Evolutionary conservation across 1,284 basidiomycete species (phyloP), one percentile per base, ranked within the genome.

Genomic region (Caloboletus firmus): DNA sequence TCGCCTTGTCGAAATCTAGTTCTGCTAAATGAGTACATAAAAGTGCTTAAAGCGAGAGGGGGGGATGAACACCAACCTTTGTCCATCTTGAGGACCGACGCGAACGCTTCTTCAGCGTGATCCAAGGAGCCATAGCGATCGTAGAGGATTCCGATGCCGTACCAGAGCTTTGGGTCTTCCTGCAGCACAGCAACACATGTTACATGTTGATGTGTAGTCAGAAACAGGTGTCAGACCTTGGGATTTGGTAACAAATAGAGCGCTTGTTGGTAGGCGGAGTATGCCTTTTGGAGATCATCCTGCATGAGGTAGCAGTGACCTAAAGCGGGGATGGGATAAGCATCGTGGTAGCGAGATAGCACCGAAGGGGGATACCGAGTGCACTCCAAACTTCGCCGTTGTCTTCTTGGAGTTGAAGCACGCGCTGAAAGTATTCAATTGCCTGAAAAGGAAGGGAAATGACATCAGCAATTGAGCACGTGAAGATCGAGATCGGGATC

Each of bases 251-350:
- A 83, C 60, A 96, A 84, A 71, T 97, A 98, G 18, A 99, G 81
- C 0, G 96, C 96, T 73, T 99, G 95, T 74, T 99, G 97, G 74
- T 99, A 99, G 7, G 97, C 95, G 1, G 93, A 89, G 74, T 99
- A 99, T 0, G 97, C 97, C 75, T 96, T 97, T 74, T 97, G 95
- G 53, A 99, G 83, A 74, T 99, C 95, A 69, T 99, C 96, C 72
- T 98, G 95, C 95, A 98, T 99, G 53, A 99, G 83, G 73, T 96
- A 96, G 75, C 97, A 98, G 69, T 98, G 95, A 35, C 94, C 89
- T 89, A 66, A 52, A 62, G 62, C 51, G 64, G 61, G 63, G 54
- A 58, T 59, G 24, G 49, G 54, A 66, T 61, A 48, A 58, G 50
- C 55, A 56, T 59, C 43, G 61, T 55, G 55, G 57, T 55, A 47